Evolutionary conservation across 805 yeast genomes (phyloP).

Genomic region (Brettanomyces anomalus): DNA sequence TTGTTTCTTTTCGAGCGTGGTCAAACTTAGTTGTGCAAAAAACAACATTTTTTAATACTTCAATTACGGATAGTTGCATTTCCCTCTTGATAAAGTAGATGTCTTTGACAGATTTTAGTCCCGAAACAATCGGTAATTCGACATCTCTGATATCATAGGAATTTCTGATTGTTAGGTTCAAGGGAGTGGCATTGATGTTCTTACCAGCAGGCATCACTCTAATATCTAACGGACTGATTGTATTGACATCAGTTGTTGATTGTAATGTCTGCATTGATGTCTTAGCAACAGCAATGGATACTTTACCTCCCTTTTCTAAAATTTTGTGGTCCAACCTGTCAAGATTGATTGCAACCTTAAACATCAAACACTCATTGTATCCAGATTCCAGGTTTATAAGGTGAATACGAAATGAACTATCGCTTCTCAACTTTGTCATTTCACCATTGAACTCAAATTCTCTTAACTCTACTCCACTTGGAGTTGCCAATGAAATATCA

Average conservation of each 20-base stretch:
- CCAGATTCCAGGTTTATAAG: conserved; percentile 16
- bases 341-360: conserved; percentile 16
- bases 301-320: not conserved
- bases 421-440: conserved; percentile 2
- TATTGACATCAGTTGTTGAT: not conserved
- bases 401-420: not conserved
- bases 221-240: not conserved
- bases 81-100: conserved; percentile 26
- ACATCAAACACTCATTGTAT: conserved; percentile 14
- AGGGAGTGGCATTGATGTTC: conserved; percentile 6
- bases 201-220: not conserved
- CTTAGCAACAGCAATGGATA: not conserved
- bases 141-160: not conserved
- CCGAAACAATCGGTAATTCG: conserved; percentile 17
- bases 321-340: not conserved
- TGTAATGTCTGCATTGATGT: not conserved
- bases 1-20: conserved; percentile 11
- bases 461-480: conserved; percentile 12
- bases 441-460: conserved; percentile 13
- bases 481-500: conserved; percentile 8
- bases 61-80: conserved; percentile 26
- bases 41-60: conserved; percentile 13
- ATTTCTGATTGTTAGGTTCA: conserved; percentile 14
- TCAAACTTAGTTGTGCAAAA: conserved; percentile 9
- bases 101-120: conserved; percentile 27